Evolutionary conservation across 192 early-diverging fungal genomes (phyloP).

Genomic region (Backusella tarrabulga): DNA sequence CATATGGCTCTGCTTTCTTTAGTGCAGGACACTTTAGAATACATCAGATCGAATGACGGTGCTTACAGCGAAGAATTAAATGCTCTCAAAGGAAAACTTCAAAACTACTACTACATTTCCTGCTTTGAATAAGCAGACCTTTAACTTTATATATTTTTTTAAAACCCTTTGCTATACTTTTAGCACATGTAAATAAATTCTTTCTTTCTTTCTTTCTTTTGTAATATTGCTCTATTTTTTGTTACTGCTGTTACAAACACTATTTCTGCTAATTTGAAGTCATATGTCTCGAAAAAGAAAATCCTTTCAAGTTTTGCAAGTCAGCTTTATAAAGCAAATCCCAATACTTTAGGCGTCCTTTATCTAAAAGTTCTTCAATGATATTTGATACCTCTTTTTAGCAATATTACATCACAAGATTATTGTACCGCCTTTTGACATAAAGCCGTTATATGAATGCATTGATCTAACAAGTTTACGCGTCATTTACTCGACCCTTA

Average conservation of each 20-base stretch:
- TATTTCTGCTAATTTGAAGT: not conserved
- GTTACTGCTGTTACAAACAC: not conserved
- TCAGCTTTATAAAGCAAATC: not conserved
- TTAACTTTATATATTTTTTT: not conserved
- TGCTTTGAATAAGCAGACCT: not conserved
- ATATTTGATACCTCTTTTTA: not conserved
- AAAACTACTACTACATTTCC: not conserved
- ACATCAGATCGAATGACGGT: not conserved
- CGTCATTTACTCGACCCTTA: not conserved
- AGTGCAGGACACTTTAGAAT: conserved; percentile 16
- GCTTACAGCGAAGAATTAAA: conserved; percentile 3
- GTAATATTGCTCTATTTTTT: not conserved
- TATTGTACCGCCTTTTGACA: no score
- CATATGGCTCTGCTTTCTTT: not conserved
- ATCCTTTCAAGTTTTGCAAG: not conserved
- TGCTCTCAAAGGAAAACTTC: not conserved
- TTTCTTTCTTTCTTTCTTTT: not conserved
- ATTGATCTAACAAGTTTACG: not conserved
- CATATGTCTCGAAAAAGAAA: not conserved
- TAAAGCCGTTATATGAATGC: not conserved
- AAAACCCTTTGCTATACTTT: not conserved
- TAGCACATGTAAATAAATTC: not conserved
- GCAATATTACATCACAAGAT: not conserved
- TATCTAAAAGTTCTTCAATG: not conserved
- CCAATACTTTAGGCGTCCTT: not conserved